These are phyloP conservation scores for Capsella rubella DNA, from an alignment of 441 rosid species.

Conservation along the genomic window DNA sequence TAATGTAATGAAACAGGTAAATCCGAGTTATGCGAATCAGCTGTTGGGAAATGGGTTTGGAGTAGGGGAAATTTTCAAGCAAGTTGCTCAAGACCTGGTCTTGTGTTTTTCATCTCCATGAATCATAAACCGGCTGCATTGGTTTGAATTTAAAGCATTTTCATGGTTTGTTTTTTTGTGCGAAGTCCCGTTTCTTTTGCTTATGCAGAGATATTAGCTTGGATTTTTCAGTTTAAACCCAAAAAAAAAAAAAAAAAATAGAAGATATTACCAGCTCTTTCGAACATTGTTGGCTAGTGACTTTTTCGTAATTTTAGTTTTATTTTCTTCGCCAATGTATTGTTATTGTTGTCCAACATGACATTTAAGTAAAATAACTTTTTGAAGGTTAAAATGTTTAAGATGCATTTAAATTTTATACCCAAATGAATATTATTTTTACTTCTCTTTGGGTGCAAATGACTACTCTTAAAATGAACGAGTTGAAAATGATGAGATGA, in stretches of 20 bases:
- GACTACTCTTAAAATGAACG: too few species aligned
- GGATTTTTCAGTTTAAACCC: conserved; percentile 6
- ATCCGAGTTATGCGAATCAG: conserved; percentile 38
- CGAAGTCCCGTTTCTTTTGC: conserved; percentile 15
- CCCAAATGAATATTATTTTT: not conserved
- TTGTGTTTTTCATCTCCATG: conserved; percentile 50
- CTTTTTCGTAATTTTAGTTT: not conserved
- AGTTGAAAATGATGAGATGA: too few species aligned
- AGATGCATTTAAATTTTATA: not conserved
- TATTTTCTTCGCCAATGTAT: conserved; percentile 8
- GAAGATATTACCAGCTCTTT: not conserved
- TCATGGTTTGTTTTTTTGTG: not conserved
- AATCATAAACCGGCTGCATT: conserved; percentile 8
- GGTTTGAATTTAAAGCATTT: not conserved
- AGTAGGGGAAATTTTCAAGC: conserved; percentile 63
- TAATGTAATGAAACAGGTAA: conserved; percentile 30
- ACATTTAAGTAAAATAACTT: not conserved
- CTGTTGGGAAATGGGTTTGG: conserved; percentile 46
- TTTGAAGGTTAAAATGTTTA: not conserved
- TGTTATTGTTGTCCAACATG: conserved; percentile 1
- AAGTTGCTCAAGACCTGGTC: conserved; percentile 70
- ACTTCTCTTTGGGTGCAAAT: not conserved
- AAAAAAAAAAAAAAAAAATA: not conserved
- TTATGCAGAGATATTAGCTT: conserved; percentile 8
- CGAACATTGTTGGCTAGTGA: conserved; percentile 19